Base-by-base conservation (phyloP, 148 eudicot species). In the Camellia sinensis region DNA sequence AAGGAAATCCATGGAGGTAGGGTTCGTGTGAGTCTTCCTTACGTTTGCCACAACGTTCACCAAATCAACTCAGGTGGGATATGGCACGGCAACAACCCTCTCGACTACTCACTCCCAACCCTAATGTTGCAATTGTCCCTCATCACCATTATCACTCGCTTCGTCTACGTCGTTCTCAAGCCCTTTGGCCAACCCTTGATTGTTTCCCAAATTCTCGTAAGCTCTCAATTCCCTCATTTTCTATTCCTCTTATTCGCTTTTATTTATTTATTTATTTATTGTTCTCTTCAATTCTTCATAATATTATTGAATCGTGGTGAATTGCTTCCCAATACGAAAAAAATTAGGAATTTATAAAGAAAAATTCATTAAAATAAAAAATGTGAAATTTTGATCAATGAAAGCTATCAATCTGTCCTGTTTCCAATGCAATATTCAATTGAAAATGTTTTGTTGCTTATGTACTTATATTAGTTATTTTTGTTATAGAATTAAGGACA, bases 121-220 rank as follows among this genome's bases (percentile, higher is more conserved):
- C 62, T 90, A 0, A 18, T 86, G 64, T 46, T 78, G 1, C 91
- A 89, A 46, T 73, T 90, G 1, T 17, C 80, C 44, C n/a, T 86
- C 69, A 81, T 90, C 29, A 82, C 85, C 74, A 3, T 83, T 1
- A 1, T 83, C 59, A 61, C 87, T 2, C 85, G 88, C 18, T 7
- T 62, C 21, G 40, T 75, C 12, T 80, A 73, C 59, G 67, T 77
- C 62, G 19, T 80, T 48, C 78, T 85, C 64, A 50, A 71, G 56
- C 88, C 84, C 80, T 83, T 89, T 52, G 75, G 77, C 53, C 93
- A 90, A 44, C 85, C 85, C 73, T 11, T 82, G 44, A 44, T 90
- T 74, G 80, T 68, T 52, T 83, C 89, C 69, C 91, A 89, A 75
- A 80, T 89, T 43, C 69, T 87, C 11, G 91, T 88, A 90, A 83